These are phyloP conservation scores for Flaveria linearis DNA, from an alignment of 129 eudicot genomes.

Conservation along the genomic window DNA sequence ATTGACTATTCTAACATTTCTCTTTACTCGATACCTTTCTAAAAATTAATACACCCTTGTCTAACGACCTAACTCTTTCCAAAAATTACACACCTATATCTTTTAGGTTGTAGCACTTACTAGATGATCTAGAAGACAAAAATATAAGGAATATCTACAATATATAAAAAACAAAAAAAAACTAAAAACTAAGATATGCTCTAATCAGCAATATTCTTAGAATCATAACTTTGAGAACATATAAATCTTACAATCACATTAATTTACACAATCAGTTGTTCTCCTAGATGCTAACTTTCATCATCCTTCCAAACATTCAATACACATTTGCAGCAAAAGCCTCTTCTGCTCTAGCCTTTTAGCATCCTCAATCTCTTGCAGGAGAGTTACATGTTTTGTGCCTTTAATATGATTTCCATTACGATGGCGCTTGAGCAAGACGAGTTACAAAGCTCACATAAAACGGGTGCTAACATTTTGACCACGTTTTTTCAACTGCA, in stretches of 20 bases:
- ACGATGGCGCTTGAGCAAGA: constrained; percentile 41
- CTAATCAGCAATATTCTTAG: neutral
- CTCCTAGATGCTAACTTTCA: neutral
- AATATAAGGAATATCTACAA: neutral
- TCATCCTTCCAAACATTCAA: neutral
- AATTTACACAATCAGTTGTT: neutral
- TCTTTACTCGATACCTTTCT: too few species aligned
- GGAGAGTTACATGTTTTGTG: constrained; percentile 34
- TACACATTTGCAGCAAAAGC: constrained; percentile 35
- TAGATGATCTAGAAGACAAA: neutral
- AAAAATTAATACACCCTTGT: too few species aligned
- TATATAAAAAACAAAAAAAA: neutral
- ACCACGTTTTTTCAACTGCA: constrained; percentile 37
- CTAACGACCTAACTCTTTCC: too few species aligned
- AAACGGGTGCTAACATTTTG: constrained; percentile 42
- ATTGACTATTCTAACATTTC: too few species aligned
- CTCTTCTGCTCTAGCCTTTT: constrained; percentile 34
- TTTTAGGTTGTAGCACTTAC: neutral
- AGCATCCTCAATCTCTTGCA: constrained; percentile 38
- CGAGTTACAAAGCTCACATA: constrained; percentile 42
- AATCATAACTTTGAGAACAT: neutral
- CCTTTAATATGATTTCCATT: constrained; percentile 48
- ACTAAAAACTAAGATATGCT: neutral
- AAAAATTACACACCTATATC: too few species aligned
- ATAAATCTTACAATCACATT: neutral